A percentile compares a stretch with the other conserved stretches of the same genome.
Evolutionary conservation across 2,329 filamentous ascomycete genomes (phyloP).

Genomic region (Colletotrichum sp.): DNA sequence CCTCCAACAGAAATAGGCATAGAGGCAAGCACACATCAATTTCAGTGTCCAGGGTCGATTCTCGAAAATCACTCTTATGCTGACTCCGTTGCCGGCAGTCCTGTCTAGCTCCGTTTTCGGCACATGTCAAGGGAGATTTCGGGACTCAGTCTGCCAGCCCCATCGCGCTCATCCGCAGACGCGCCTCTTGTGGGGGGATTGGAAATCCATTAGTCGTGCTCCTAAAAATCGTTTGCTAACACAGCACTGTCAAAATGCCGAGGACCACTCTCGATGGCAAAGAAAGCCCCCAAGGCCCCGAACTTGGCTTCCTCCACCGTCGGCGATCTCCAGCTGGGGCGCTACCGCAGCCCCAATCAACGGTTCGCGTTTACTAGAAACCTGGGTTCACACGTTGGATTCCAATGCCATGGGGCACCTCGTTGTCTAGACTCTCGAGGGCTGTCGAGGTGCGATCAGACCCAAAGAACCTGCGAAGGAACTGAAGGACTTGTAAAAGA

Average conservation of each 20-base stretch:
- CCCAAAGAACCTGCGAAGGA: neutral
- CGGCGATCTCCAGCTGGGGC: slow-evolving; percentile 3
- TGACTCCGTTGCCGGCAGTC: neutral
- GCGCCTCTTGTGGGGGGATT: neutral
- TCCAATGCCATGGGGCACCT: neutral
- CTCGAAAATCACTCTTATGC: neutral
- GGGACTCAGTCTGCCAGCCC: neutral
- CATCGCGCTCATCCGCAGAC: slow-evolving; percentile 8
- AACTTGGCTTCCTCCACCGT: slow-evolving; percentile 14
- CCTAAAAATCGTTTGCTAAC: slow-evolving; percentile 13
- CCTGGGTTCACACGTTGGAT: neutral
- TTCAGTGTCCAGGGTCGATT: neutral
- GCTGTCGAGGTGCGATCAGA: neutral
- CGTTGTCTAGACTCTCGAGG: neutral
- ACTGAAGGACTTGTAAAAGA: neutral
- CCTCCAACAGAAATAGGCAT: neutral
- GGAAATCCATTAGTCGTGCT: slow-evolving; percentile 6
- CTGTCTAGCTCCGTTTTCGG: slow-evolving; percentile 16
- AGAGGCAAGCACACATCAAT: neutral
- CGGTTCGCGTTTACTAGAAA: neutral
- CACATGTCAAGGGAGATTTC: slow-evolving; percentile 12
- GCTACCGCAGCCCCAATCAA: slow-evolving; percentile 1
- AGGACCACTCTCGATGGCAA: neutral
- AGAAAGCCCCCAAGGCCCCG: neutral
- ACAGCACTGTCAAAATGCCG: neutral